Conservation (phyloP, 2,329 filamentous ascomycete species). For the Colletotrichum magnum region DNA sequence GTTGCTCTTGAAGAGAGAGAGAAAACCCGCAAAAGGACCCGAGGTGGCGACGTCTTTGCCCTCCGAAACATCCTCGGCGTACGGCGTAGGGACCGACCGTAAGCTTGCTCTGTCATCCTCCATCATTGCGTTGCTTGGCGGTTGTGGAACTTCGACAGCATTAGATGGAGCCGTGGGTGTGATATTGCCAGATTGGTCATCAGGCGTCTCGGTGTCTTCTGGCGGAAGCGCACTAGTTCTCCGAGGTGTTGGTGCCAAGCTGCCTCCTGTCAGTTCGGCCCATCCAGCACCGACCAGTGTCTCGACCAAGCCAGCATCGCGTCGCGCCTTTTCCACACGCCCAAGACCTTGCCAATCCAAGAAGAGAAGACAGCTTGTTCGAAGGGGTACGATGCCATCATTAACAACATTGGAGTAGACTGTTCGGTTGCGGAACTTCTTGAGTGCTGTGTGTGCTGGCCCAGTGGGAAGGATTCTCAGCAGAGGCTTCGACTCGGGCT, state of each 20-base stretch:
- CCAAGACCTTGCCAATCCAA: conserved; percentile 96
- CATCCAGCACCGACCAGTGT: conserved; percentile 95
- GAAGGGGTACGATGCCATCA: conserved; percentile 93
- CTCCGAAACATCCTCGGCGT: conserved; percentile 45
- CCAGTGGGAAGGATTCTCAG: conserved; percentile 91
- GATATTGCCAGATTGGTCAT: conserved; percentile 37
- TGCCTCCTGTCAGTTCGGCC: conserved; percentile 88
- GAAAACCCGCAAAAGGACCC: conserved; percentile 73
- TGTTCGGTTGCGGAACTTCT: conserved; percentile 91
- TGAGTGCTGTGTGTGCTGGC: conserved; percentile 87
- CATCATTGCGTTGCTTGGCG: conserved; percentile 73
- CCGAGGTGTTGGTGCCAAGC: conserved; percentile 62
- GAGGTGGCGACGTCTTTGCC: conserved; percentile 48
- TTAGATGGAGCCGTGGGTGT: conserved; percentile 48
- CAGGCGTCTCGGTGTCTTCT: conserved; percentile 39
- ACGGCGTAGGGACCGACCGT: conserved; percentile 57
- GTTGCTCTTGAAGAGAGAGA: conserved; percentile 80
- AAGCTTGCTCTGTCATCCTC: conserved; percentile 77
- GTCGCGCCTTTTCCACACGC: conserved; percentile 91
- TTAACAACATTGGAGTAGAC: conserved; percentile 98
- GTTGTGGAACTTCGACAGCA: conserved; percentile 77
- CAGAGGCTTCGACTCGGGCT: conserved; percentile 89
- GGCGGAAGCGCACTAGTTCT: conserved; percentile 59
- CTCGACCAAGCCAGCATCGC: conserved; percentile 92
- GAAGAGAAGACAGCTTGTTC: conserved; percentile 96